phyloP scores from a whole-genome alignment of 768 basidiomycete species.

The Antrodiella citrinella region DNA sequence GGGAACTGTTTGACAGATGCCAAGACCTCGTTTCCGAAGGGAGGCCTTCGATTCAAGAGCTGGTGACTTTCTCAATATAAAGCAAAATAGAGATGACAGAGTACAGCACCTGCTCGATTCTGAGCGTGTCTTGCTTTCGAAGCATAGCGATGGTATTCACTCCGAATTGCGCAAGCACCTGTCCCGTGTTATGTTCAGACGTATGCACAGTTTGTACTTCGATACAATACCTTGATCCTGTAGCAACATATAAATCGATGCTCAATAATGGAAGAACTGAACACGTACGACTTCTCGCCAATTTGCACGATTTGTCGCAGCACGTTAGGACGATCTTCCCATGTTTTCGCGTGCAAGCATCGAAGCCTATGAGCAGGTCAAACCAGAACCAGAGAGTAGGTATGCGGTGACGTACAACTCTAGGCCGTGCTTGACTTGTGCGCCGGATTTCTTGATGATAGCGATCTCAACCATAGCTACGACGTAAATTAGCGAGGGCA shows the following conservation, averaged over 20 bases:
- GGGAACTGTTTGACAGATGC: conserved; percentile 57
- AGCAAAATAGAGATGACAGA: not conserved
- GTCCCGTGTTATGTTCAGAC: too few relatives aligned
- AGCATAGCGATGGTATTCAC: conserved; percentile 55
- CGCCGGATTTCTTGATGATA: conserved; percentile 53
- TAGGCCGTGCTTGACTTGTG: conserved; percentile 61
- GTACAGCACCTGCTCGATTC: conserved; percentile 51
- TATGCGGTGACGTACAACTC: conserved; percentile 48
- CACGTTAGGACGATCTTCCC: conserved; percentile 84
- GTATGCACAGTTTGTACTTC: too few relatives aligned
- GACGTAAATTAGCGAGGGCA: not conserved
- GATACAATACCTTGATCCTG: not conserved
- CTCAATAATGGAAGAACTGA: not conserved
- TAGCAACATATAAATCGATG: too few relatives aligned
- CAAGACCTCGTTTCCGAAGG: conserved; percentile 68
- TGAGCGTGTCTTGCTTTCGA: conserved; percentile 44
- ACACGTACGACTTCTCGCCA: conserved; percentile 81
- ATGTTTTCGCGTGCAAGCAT: conserved; percentile 74
- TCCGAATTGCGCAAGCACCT: conserved; percentile 72
- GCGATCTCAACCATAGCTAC: conserved; percentile 76
- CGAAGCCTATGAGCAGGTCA: conserved; percentile 45
- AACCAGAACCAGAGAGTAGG: not conserved
- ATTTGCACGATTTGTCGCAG: conserved; percentile 85
- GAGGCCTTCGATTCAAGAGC: conserved; percentile 67
- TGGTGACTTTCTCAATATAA: conserved; percentile 19